Conservation (phyloP, 1,139 yeast genomes). For the Scheffersomyces parashehatae region DNA sequence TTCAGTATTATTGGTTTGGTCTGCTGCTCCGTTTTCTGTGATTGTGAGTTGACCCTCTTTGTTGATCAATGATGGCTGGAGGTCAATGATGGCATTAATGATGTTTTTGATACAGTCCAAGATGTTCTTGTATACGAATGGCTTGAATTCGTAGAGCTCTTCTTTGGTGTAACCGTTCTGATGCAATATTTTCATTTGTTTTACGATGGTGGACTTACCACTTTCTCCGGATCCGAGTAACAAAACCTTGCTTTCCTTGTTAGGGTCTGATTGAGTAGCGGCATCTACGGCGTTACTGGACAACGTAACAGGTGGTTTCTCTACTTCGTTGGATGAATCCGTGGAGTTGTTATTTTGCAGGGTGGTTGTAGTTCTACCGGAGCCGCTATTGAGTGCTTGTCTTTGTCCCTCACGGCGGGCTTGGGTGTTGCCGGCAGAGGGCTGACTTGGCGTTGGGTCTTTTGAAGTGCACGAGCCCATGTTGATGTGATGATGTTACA, state of each 20-base stretch:
- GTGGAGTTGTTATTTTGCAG: slow-evolving; percentile 15
- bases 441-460: slow-evolving; percentile 12
- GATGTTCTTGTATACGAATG: slow-evolving; percentile 68
- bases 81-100: slow-evolving; percentile 55
- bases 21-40: slow-evolving; percentile 2
- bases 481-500: no score
- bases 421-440: slow-evolving; percentile 7
- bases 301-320: slow-evolving; percentile 2
- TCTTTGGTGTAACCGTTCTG: slow-evolving; percentile 67
- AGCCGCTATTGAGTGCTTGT: slow-evolving; percentile 6
- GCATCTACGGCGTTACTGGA: slow-evolving; percentile 8
- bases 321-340: slow-evolving; percentile 19
- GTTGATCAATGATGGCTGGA: slow-evolving; percentile 49
- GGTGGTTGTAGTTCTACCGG: slow-evolving; percentile 7
- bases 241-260: slow-evolving; percentile 59
- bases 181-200: slow-evolving; percentile 73
- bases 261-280: slow-evolving; percentile 5
- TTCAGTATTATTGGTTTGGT: slow-evolving; percentile 12
- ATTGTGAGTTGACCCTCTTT: slow-evolving; percentile 26
- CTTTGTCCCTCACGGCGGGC: slow-evolving; percentile 13
- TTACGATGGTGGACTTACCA: slow-evolving; percentile 75
- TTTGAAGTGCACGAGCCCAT: slow-evolving; percentile 37
- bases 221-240: slow-evolving; percentile 78
- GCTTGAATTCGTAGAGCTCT: slow-evolving; percentile 65
- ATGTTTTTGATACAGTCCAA: slow-evolving; percentile 66